Conservation (phyloP, 1,284 basidiomycete genomes). For the Apiotrichum mycotoxinovorans region DNA sequence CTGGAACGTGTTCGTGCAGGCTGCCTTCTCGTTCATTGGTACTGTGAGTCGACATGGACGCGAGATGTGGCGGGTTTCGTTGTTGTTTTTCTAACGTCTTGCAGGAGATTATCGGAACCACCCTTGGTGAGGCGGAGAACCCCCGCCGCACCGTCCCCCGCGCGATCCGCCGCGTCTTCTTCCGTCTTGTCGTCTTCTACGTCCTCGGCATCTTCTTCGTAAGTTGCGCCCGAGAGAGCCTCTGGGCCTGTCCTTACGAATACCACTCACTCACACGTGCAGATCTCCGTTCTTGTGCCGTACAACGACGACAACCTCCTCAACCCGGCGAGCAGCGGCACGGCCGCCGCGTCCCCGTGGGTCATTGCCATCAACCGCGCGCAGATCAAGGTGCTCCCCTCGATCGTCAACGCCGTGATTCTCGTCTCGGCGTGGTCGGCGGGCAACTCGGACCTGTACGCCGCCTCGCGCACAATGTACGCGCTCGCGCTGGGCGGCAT, state of each 20-base stretch:
- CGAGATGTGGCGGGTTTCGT: too few species aligned
- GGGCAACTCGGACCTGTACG: constrained; percentile 75
- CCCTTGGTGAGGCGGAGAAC: constrained; percentile 57
- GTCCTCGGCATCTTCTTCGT: constrained; percentile 30
- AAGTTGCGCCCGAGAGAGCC: not conserved
- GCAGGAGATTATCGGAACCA: constrained; percentile 65
- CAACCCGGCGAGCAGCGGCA: constrained; percentile 52
- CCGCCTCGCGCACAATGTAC: constrained; percentile 75
- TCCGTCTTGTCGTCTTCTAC: constrained; percentile 72
- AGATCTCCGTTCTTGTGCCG: constrained; percentile 72
- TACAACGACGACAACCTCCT: constrained; percentile 64
- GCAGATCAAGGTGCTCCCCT: constrained; percentile 64
- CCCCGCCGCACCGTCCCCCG: constrained; percentile 73
- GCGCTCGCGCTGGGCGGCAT: constrained; percentile 74
- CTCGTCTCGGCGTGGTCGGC: constrained; percentile 79
- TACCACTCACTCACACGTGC: not conserved
- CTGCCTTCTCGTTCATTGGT: constrained; percentile 78
- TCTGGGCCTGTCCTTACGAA: too few species aligned
- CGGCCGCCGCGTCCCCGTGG: constrained; percentile 60
- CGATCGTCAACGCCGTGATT: constrained; percentile 54
- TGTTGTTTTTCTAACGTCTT: not conserved
- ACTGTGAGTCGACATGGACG: constrained; percentile 53
- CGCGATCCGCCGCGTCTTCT: constrained; percentile 76
- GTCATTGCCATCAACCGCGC: constrained; percentile 76
- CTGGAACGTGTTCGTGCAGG: constrained; percentile 66